These are phyloP conservation scores for Kwoniella europaea DNA, from an alignment of 768 basidiomycete species.

Conservation along the genomic window DNA sequence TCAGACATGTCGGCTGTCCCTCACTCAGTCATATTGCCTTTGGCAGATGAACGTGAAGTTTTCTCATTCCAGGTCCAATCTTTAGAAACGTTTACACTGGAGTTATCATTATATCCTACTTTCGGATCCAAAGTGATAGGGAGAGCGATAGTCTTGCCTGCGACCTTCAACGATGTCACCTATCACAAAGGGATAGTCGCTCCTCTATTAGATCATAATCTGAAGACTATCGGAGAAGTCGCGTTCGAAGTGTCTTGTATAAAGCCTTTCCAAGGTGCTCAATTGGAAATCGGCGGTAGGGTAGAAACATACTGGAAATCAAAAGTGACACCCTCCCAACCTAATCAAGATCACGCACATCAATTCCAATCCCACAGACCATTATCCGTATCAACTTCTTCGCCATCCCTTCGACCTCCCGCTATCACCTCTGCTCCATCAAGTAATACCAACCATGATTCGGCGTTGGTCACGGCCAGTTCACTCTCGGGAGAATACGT, in stretches of 20 bases:
- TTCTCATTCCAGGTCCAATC: slow-evolving; percentile 86
- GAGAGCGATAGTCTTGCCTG: slow-evolving; percentile 82
- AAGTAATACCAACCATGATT: slow-evolving; percentile 37
- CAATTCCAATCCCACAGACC: slow-evolving; percentile 58
- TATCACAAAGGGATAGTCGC: slow-evolving; percentile 58
- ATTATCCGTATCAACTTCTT: slow-evolving; percentile 53
- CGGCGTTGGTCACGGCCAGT: slow-evolving; percentile 71
- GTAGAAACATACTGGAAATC: slow-evolving; percentile 99
- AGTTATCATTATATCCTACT: slow-evolving; percentile 94
- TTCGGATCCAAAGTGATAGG: slow-evolving; percentile 98
- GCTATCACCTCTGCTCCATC: slow-evolving; percentile 21
- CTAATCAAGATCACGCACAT: slow-evolving; percentile 58
- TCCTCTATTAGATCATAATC: slow-evolving; percentile 87
- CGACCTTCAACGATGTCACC: slow-evolving; percentile 66
- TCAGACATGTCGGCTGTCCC: slow-evolving; percentile 83
- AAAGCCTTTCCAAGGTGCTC: slow-evolving; percentile 86
- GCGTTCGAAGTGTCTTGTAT: slow-evolving; percentile 85
- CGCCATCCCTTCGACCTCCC: slow-evolving; percentile 49
- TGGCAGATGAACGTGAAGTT: slow-evolving; percentile 69
- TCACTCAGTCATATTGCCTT: slow-evolving; percentile 84
- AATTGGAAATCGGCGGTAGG: slow-evolving; percentile 89
- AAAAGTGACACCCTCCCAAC: slow-evolving; percentile 61
- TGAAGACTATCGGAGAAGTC: slow-evolving; percentile 94
- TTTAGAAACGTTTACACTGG: slow-evolving; percentile 74
- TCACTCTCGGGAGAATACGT: slow-evolving; percentile 90